Evolutionary conservation across 306 rosid genomes (phyloP).

Genomic region (Carpinus fangiana): DNA sequence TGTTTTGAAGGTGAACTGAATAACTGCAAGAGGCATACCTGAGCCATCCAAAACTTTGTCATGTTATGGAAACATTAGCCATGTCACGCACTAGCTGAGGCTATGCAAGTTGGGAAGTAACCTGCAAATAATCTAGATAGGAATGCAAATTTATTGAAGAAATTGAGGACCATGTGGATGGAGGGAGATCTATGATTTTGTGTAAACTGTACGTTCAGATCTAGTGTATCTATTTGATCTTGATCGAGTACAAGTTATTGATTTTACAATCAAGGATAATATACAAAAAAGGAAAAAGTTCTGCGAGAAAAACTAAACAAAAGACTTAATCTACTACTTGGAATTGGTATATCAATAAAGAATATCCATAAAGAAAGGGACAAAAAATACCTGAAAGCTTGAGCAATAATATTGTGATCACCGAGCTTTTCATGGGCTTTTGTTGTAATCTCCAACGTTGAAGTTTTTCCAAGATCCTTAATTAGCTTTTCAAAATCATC

Average conservation of each 20-base stretch:
- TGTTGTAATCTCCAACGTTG: slow-evolving; percentile 4
- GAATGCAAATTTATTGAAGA: too few species aligned
- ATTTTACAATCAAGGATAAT: not conserved
- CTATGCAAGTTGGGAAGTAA: too few species aligned
- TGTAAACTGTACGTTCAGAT: too few species aligned
- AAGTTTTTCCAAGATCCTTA: not conserved
- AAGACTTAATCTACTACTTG: slow-evolving; percentile 15
- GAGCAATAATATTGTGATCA: not conserved
- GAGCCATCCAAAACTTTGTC: not conserved
- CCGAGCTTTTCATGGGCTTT: not conserved
- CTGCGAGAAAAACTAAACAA: not conserved
- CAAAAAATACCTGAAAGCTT: slow-evolving; percentile 36
- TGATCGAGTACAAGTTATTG: not conserved
- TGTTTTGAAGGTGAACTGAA: too few species aligned
- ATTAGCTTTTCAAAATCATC: not conserved
- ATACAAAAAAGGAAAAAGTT: slow-evolving; percentile 1
- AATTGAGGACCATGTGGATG: too few species aligned
- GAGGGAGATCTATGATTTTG: too few species aligned
- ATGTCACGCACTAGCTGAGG: too few species aligned
- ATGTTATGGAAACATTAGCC: not conserved
- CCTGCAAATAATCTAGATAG: too few species aligned
- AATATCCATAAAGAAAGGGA: slow-evolving; percentile 33
- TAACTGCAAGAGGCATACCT: too few species aligned
- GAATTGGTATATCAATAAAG: slow-evolving; percentile 32
- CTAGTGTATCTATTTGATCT: not conserved